A percentile compares a stretch with the other conserved stretches of the same genome.
These are phyloP conservation scores for Carallia brachiata DNA, from an alignment of 345 rosid genomes.

Conservation along the genomic window DNA sequence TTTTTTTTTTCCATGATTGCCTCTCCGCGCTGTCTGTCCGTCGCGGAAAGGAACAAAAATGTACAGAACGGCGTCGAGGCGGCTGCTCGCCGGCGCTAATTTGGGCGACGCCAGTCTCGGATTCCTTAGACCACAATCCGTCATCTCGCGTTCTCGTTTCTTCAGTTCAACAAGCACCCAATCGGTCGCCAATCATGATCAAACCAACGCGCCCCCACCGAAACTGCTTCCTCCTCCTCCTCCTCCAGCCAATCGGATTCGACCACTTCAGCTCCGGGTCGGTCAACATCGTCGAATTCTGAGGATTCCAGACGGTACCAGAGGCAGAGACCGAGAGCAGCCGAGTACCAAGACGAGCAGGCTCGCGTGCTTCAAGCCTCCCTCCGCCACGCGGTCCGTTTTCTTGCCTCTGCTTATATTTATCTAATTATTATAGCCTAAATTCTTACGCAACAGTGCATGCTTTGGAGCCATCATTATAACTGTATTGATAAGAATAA, in stretches of 20 bases:
- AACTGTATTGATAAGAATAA: too few species aligned
- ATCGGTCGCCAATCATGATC: constrained; percentile 31
- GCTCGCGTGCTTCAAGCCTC: constrained; percentile 76
- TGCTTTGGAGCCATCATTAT: too few species aligned
- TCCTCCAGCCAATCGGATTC: constrained; percentile 37
- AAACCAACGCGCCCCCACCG: constrained; percentile 4
- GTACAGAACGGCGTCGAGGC: constrained; percentile 65
- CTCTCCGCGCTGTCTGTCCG: background rate
- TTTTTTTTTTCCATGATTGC: background rate
- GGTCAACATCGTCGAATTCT: constrained; percentile 25
- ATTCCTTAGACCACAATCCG: constrained; percentile 13
- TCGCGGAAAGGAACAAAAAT: constrained; percentile 17
- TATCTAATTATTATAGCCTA: background rate
- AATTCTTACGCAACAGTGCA: too few species aligned
- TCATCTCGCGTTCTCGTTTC: constrained; percentile 29
- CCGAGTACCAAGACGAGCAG: constrained; percentile 68
- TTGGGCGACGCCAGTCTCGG: constrained; percentile 20
- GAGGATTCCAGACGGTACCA: constrained; percentile 40
- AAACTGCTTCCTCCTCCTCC: background rate
- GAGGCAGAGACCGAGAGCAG: constrained; percentile 43
- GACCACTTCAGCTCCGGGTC: constrained; percentile 19
- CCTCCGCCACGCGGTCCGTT: constrained; percentile 73
- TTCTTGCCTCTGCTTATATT: background rate
- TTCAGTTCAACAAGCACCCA: constrained; percentile 36
- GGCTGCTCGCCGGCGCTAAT: constrained; percentile 37